Percentiles rank a stretch among this genome's conserved stretches.
These are phyloP conservation scores for Boletus sensibilis DNA, from an alignment of 768 basidiomycete species.

Conservation along the genomic window DNA sequence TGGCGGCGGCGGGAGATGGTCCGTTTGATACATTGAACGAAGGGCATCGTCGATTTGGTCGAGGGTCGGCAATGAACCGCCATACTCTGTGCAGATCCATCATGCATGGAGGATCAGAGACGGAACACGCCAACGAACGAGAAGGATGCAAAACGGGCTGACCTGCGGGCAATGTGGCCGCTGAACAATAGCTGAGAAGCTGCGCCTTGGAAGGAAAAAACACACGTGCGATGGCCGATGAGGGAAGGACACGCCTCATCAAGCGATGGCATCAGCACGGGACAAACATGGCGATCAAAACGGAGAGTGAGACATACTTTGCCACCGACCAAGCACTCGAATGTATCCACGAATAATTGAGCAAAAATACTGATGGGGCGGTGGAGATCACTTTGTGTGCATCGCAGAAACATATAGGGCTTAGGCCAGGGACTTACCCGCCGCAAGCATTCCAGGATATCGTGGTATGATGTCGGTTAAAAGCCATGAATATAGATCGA, in stretches of 20 bases:
- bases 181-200: slow-evolving; percentile 53
- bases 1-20: slow-evolving; percentile 6
- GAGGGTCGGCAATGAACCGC: slow-evolving; percentile 57
- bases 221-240: slow-evolving; percentile 56
- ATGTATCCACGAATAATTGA: slow-evolving; percentile 76
- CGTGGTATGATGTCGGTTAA: slow-evolving; percentile 64
- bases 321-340: slow-evolving; percentile 63
- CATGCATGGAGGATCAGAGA: slow-evolving; percentile 19
- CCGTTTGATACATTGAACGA: slow-evolving; percentile 7
- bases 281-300: slow-evolving; percentile 1
- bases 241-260: slow-evolving; percentile 59
- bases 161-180: slow-evolving; percentile 54
- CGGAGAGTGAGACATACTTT: slow-evolving; percentile 45
- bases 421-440: slow-evolving; percentile 42
- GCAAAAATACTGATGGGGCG: slow-evolving; percentile 53
- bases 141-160: neutral
- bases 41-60: slow-evolving; percentile 52
- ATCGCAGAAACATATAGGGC: neutral
- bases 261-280: slow-evolving; percentile 6
- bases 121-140: neutral
- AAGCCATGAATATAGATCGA: slow-evolving; percentile 64
- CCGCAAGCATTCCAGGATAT: slow-evolving; percentile 75
- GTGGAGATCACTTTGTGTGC: neutral
- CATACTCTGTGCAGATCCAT: slow-evolving; percentile 53
- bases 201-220: slow-evolving; percentile 62